Evolutionary conservation across 257 asterid genomes (phyloP).

Genomic region (Linaria vulgaris): DNA sequence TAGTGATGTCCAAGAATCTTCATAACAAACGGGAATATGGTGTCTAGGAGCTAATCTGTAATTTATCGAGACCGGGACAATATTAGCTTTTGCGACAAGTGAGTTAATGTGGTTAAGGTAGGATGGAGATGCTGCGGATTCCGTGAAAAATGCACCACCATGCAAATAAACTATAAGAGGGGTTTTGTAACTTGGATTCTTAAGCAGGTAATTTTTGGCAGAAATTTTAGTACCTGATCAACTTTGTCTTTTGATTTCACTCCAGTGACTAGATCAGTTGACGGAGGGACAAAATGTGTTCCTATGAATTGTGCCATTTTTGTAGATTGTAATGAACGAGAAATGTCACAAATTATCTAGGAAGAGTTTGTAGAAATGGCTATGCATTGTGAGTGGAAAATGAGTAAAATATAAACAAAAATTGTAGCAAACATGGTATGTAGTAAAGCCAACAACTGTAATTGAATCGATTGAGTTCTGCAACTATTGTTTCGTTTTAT

Average conservation of each 20-base stretch:
- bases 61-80: slow-evolving; percentile 15
- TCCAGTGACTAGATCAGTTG: slow-evolving; percentile 20
- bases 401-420: neutral
- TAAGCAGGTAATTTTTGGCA: slow-evolving; percentile 34
- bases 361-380: neutral
- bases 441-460: neutral
- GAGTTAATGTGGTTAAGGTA: slow-evolving; percentile 23
- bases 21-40: neutral
- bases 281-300: slow-evolving; percentile 15
- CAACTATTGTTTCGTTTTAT: neutral
- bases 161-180: slow-evolving; percentile 39
- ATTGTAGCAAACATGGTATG: neutral
- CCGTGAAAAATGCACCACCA: slow-evolving; percentile 33
- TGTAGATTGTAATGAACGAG: slow-evolving; percentile 22
- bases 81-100: slow-evolving; percentile 27
- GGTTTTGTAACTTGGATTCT: slow-evolving; percentile 12
- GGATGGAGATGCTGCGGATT: slow-evolving; percentile 24
- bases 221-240: slow-evolving; percentile 14
- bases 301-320: slow-evolving; percentile 26
- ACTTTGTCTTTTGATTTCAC: slow-evolving; percentile 37
- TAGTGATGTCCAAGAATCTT: neutral
- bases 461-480: neutral
- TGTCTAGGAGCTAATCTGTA: slow-evolving; percentile 20
- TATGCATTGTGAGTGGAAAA: neutral
- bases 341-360: neutral